phyloP scores from a whole-genome alignment of 192 early-diverging fungal genomes.

The Rhizoclosmatium sp. region DNA sequence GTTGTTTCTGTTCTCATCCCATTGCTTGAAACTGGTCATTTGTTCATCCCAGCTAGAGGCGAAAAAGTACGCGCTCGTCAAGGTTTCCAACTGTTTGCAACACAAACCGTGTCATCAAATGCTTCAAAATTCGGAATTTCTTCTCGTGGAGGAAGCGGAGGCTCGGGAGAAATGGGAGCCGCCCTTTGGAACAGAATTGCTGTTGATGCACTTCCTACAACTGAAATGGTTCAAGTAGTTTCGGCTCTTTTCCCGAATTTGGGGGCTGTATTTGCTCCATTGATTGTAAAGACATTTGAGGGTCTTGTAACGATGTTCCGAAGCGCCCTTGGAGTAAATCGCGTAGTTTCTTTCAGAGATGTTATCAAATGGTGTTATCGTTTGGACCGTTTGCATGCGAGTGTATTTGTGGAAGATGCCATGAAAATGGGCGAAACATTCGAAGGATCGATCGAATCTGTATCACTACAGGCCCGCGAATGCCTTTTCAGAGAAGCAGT shows the following conservation, averaged over 20 bases:
- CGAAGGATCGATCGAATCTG: constrained; percentile 17
- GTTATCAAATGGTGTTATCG: constrained; percentile 91
- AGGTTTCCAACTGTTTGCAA: constrained; percentile 93
- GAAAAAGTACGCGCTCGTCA: constrained; percentile 84
- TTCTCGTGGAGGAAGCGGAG: neutral
- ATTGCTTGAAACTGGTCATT: constrained; percentile 85
- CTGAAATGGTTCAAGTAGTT: constrained; percentile 76
- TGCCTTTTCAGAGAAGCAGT: constrained; percentile 83
- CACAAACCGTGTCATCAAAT: constrained; percentile 52
- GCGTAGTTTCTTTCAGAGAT: constrained; percentile 81
- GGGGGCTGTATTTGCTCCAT: constrained; percentile 19
- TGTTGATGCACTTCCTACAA: constrained; percentile 64
- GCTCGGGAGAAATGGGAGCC: constrained; percentile 15
- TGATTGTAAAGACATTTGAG: constrained; percentile 40
- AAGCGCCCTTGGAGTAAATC: constrained; percentile 42
- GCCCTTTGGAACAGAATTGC: constrained; percentile 81
- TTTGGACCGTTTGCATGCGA: constrained; percentile 54
- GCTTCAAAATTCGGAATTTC: neutral
- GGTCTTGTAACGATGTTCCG: constrained; percentile 29
- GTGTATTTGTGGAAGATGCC: constrained; percentile 2
- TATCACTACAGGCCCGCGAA: constrained; percentile 58
- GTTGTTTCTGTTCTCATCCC: constrained; percentile 92
- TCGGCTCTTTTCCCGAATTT: constrained; percentile 62
- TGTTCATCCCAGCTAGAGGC: constrained; percentile 91
- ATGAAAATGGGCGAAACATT: constrained; percentile 2